These are phyloP conservation scores for Herpetomonas samuelpessoai DNA, from an alignment of 208 protist species.

Conservation along the genomic window DNA sequence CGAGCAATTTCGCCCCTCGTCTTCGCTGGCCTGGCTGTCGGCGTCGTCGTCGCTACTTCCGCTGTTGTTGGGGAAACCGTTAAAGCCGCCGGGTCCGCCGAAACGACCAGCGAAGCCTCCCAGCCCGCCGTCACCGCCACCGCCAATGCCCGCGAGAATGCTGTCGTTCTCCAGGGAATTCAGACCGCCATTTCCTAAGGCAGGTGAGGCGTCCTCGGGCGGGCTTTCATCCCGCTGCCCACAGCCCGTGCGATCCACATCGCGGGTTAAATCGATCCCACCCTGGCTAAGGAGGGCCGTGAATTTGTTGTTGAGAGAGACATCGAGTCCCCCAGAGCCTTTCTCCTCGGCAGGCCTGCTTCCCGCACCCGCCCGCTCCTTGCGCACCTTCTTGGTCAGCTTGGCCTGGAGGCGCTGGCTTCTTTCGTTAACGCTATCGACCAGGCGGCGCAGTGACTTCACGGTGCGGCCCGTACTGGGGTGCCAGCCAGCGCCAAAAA, in stretches of 20 bases:
- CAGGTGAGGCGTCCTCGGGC: too few species aligned
- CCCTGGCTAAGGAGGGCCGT: too few species aligned
- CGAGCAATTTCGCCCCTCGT: background rate
- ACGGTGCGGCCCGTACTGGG: conserved; percentile 34
- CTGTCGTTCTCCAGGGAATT: too few species aligned
- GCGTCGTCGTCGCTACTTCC: conserved; percentile 1
- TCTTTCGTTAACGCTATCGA: conserved; percentile 15
- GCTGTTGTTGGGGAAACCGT: background rate
- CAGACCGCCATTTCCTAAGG: too few species aligned
- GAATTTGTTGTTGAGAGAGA: too few species aligned
- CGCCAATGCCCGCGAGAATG: background rate
- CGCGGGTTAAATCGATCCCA: too few species aligned
- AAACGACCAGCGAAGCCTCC: background rate
- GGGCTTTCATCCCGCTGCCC: too few species aligned
- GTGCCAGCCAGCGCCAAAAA: conserved; percentile 69
- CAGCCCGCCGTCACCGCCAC: background rate
- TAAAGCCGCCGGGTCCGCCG: background rate
- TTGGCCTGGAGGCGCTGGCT: background rate
- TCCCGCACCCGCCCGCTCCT: too few species aligned
- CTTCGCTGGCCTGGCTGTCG: background rate
- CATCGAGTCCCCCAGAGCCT: too few species aligned
- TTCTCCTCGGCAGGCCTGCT: too few species aligned
- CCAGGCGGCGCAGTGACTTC: conserved; percentile 28
- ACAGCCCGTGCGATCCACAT: too few species aligned
- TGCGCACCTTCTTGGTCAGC: too few species aligned